phyloP scores from a whole-genome alignment of 2,329 filamentous ascomycete genomes.

The Trichoderma aggressivum region DNA sequence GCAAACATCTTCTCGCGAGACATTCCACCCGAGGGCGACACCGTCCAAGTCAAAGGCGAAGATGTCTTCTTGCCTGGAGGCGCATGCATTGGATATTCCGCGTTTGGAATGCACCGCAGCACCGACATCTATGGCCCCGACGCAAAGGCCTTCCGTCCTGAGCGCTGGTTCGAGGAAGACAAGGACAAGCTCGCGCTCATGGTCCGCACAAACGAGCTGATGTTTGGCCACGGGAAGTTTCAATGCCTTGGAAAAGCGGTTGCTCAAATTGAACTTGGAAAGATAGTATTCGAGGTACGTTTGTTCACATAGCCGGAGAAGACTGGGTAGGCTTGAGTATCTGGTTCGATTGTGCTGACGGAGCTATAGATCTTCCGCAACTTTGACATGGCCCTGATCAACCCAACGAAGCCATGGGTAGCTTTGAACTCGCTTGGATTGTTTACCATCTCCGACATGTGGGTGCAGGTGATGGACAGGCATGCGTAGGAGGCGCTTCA shows the following conservation, averaged over 20 bases:
- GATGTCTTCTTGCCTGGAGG: slow-evolving; percentile 36
- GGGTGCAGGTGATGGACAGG: slow-evolving; percentile 30
- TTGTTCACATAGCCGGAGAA: not conserved
- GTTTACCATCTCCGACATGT: slow-evolving; percentile 33
- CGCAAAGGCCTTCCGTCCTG: slow-evolving; percentile 32
- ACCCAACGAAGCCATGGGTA: slow-evolving; percentile 29
- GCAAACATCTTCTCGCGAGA: slow-evolving; percentile 29
- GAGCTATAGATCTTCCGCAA: slow-evolving; percentile 27
- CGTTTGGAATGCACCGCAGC: slow-evolving; percentile 32
- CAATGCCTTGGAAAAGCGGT: slow-evolving; percentile 38
- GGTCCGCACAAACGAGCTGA: slow-evolving; percentile 34
- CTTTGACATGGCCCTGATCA: slow-evolving; percentile 29
- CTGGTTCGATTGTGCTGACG: not conserved
- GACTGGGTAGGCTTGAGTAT: too few species aligned
- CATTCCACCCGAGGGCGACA: slow-evolving; percentile 24
- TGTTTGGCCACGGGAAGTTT: slow-evolving; percentile 39
- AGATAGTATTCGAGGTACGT: slow-evolving; percentile 41
- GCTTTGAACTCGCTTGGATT: slow-evolving; percentile 28
- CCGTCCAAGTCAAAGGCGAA: slow-evolving; percentile 34
- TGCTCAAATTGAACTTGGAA: slow-evolving; percentile 37
- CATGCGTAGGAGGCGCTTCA: not conserved
- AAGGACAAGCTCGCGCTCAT: slow-evolving; percentile 30
- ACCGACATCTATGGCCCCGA: slow-evolving; percentile 35
- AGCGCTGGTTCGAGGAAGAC: slow-evolving; percentile 37
- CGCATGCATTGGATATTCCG: slow-evolving; percentile 31